Evolutionary conservation across 257 asterid genomes (phyloP).

Genomic region (Paulownia fortunei): DNA sequence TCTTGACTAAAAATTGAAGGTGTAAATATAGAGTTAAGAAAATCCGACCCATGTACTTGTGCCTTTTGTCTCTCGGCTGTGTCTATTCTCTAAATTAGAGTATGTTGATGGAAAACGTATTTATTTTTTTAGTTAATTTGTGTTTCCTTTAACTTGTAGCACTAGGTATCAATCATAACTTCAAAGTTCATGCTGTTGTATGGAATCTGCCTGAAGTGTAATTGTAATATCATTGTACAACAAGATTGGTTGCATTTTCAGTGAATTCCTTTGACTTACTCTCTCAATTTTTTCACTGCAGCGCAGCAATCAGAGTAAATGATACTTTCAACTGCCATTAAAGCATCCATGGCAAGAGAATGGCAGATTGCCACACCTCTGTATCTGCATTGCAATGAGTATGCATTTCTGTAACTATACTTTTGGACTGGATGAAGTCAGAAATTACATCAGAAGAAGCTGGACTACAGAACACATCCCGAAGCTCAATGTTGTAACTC

Average conservation of each 20-base stretch:
- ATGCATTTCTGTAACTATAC: background rate
- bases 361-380: background rate
- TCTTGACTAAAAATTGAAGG: too few relatives aligned
- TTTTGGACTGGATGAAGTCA: background rate
- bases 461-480: background rate
- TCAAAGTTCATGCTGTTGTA: background rate
- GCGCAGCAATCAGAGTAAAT: slow-evolving; percentile 30
- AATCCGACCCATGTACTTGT: too few relatives aligned
- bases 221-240: too few relatives aligned
- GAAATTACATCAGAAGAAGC: background rate
- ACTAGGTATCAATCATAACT: too few relatives aligned
- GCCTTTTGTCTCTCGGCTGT: too few relatives aligned
- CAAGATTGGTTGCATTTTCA: background rate
- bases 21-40: too few relatives aligned
- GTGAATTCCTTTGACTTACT: background rate
- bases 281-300: slow-evolving; percentile 2
- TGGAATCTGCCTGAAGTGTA: background rate
- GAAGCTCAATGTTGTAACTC: background rate
- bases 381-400: background rate
- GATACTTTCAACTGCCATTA: slow-evolving; percentile 6
- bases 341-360: background rate
- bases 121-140: too few relatives aligned
- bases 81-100: background rate
- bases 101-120: background rate
- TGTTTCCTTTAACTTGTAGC: too few relatives aligned